These are phyloP conservation scores for Suillus decipiens DNA, from an alignment of 768 basidiomycete species.

Conservation along the genomic window DNA sequence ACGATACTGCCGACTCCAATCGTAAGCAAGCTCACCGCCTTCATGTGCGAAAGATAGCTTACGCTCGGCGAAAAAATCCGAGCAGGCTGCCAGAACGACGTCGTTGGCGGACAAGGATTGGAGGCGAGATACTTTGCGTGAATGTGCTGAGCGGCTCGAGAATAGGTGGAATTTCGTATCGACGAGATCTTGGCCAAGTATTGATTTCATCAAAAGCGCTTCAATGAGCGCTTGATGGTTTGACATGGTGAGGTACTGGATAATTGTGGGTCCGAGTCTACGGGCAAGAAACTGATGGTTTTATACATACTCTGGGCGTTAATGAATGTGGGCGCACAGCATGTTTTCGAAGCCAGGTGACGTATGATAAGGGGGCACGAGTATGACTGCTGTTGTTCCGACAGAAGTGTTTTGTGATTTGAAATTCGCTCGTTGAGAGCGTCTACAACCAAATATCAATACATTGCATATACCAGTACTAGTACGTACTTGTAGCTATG, in stretches of 20 bases:
- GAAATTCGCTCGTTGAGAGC: not conserved
- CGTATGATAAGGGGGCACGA: not conserved
- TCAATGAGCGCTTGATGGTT: conserved; percentile 18
- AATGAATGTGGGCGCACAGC: not conserved
- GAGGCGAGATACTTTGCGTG: conserved; percentile 19
- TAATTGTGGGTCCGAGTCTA: not conserved
- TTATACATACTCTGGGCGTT: not conserved
- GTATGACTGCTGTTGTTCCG: not conserved
- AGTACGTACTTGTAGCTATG: not conserved
- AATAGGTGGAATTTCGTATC: conserved; percentile 35
- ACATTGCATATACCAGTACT: not conserved
- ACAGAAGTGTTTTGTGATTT: not conserved
- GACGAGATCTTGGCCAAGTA: conserved; percentile 29
- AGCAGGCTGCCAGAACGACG: conserved; percentile 24
- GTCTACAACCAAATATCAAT: not conserved
- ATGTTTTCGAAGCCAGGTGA: not conserved
- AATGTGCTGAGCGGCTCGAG: conserved; percentile 19
- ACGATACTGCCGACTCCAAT: conserved; percentile 16
- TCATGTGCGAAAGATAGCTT: not conserved
- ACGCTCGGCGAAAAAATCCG: conserved; percentile 32
- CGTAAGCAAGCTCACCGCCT: not conserved
- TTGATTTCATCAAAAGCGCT: conserved; percentile 25
- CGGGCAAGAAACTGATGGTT: not conserved
- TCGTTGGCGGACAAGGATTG: conserved; percentile 32
- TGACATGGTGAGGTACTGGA: conserved; percentile 3